phyloP scores from a whole-genome alignment of 257 asterid species.

The Cinchona pubescens region DNA sequence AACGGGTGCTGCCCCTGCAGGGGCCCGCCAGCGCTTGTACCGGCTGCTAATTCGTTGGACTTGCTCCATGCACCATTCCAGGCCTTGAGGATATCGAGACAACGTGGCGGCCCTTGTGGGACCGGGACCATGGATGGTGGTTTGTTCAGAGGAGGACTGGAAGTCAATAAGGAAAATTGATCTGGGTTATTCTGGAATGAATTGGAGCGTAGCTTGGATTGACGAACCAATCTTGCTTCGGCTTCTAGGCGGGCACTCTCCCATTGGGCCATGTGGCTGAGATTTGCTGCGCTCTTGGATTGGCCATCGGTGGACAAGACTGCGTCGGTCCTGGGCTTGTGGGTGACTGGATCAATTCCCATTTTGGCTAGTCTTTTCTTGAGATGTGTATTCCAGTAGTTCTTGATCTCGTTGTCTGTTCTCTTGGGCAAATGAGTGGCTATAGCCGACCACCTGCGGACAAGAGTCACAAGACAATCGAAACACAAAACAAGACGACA shows the following conservation, averaged over 20 bases:
- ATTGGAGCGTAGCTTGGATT: constrained; percentile 59
- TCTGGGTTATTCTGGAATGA: constrained; percentile 31
- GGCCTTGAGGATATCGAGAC: constrained; percentile 54
- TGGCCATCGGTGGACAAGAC: constrained; percentile 64
- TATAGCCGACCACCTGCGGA: constrained; percentile 98
- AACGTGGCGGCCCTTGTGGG: constrained; percentile 20
- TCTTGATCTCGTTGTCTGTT: constrained; percentile 84
- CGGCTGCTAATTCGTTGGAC: constrained; percentile 25
- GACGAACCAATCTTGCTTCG: constrained; percentile 72
- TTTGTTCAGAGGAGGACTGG: constrained; percentile 38
- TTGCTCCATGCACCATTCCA: constrained; percentile 52
- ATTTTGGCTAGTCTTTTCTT: constrained; percentile 72
- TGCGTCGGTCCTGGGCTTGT: constrained; percentile 72
- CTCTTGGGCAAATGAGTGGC: constrained; percentile 83
- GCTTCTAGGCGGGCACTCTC: constrained; percentile 97
- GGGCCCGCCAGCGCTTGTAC: neutral
- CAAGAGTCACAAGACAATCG: constrained; percentile 25
- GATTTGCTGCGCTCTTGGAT: constrained; percentile 67
- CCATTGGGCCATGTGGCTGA: constrained; percentile 99
- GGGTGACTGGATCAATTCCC: constrained; percentile 92
- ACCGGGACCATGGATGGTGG: constrained; percentile 22
- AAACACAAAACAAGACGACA: constrained; percentile 8
- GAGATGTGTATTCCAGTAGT: constrained; percentile 87
- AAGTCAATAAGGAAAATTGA: constrained; percentile 35
- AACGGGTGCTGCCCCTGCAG: constrained; percentile 20